These are phyloP conservation scores for Pharus latifolius DNA, from an alignment of 176 grass and related monocot species.

Conservation along the genomic window DNA sequence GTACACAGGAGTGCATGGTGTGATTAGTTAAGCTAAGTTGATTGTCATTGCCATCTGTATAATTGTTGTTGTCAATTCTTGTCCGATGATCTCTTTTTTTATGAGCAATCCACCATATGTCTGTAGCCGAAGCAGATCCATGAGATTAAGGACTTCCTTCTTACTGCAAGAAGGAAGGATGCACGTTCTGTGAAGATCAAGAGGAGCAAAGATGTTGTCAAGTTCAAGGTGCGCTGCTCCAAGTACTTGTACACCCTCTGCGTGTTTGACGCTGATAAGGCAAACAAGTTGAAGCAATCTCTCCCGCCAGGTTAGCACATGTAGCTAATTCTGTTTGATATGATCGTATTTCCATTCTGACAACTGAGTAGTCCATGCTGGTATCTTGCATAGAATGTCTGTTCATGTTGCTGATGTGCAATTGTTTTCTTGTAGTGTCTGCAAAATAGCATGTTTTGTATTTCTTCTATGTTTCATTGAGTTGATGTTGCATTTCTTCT, in stretches of 20 bases:
- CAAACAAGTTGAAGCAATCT: slow-evolving; percentile 70
- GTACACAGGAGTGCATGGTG: too few species aligned
- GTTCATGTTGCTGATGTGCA: not conserved
- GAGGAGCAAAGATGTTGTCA: slow-evolving; percentile 65
- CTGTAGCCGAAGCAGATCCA: slow-evolving; percentile 70
- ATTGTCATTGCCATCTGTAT: not conserved
- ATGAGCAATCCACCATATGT: not conserved
- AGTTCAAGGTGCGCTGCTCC: slow-evolving; percentile 74
- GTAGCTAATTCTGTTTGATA: not conserved
- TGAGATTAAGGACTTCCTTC: slow-evolving; percentile 85
- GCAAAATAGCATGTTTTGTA: not conserved
- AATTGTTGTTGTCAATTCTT: not conserved
- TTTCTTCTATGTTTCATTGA: not conserved
- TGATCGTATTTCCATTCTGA: not conserved
- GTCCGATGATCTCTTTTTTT: not conserved
- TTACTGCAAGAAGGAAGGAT: slow-evolving; percentile 71
- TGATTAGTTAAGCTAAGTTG: not conserved
- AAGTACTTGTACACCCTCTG: slow-evolving; percentile 78
- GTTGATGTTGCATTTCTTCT: not conserved
- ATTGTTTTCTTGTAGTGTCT: not conserved
- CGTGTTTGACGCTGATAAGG: slow-evolving; percentile 58
- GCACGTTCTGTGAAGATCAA: slow-evolving; percentile 72
- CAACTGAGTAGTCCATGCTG: not conserved
- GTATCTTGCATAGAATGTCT: not conserved
- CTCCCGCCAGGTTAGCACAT: slow-evolving; percentile 44